Evolutionary conservation across 2,329 filamentous ascomycete genomes (phyloP).

Genomic region (Emergomyces africanus): DNA sequence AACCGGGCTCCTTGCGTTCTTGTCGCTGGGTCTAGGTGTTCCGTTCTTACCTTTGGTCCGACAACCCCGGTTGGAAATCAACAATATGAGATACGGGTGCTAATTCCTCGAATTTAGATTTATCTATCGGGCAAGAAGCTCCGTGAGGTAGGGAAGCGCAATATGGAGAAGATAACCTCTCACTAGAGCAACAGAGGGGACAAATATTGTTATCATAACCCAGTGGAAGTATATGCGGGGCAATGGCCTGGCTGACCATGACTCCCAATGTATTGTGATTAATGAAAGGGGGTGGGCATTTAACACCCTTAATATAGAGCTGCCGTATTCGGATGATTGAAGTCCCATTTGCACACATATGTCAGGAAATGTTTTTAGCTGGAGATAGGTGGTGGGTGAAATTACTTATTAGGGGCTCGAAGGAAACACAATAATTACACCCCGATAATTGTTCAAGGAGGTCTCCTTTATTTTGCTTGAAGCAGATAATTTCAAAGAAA

Average conservation of each 20-base stretch:
- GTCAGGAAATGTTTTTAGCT: not conserved
- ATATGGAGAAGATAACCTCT: not conserved
- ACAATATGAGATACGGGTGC: not conserved
- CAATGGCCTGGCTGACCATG: not conserved
- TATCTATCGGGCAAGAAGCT: not conserved
- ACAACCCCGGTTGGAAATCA: not conserved
- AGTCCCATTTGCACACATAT: not conserved
- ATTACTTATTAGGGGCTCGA: no score
- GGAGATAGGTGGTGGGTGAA: not conserved
- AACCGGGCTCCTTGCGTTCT: constrained; percentile 1
- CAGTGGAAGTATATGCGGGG: not conserved
- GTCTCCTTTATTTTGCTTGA: no score
- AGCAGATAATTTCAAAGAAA: no score
- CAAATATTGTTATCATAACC: not conserved
- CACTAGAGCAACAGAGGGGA: not conserved
- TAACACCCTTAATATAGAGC: not conserved
- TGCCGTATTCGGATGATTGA: not conserved
- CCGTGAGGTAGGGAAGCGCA: not conserved
- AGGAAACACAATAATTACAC: no score
- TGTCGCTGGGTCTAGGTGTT: constrained; percentile 1
- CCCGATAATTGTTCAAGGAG: no score
- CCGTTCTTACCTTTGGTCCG: constrained; percentile 2
- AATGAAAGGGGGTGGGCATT: not conserved
- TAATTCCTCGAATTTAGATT: not conserved
- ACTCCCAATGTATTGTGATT: not conserved